Evolutionary conservation across 208 protist genomes (phyloP), one percentile per base, ranked within the genome.

Genomic region (Leptomonas pyrrhocoris): DNA sequence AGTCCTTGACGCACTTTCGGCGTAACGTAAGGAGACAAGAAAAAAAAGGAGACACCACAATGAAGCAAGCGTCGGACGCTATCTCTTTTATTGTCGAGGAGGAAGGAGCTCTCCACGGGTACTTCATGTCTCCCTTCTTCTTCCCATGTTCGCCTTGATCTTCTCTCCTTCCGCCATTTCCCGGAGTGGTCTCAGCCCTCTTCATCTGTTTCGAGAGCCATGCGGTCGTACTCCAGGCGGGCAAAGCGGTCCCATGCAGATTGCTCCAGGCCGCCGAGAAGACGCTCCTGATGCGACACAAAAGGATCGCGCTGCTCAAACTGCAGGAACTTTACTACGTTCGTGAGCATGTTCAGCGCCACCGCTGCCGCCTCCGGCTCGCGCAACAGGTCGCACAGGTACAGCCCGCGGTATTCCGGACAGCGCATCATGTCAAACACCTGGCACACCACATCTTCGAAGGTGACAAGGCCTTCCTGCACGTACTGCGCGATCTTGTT

Each of bases 281-380:
- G 57, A 8, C 87, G 85, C 60, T 97, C 86, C 40, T 86, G 75
- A 45, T 96, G 86, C 27, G 76, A 74, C 9, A 94, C 82, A 66
- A 97, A 93, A 0, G 96, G 95, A 53, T 98, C 97, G 31, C 84
- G 81, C 56, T 94, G 84, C 71, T 99, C 98, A 78, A 94, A 98
- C 51, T 90, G 84, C 34, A 98, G 67, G 57, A 98, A 98, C 58
- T 95, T 97, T 42, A 89, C 79, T 2, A 98, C 85, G 68, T 98
- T 98, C 4, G 95, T 97, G 18, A 99, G 57, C 71, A 98, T 90
- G 77, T 98, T 98, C 50, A 98, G 92, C 27, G 85, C 76, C 46
- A 99, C 90, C 45, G 77, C 74, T 0, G 86, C 87, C 4, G 86
- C 83, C 40, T 97, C 80, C 15, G 80, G 83, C 58, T 91, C 96